A percentile compares a stretch with the other conserved stretches of the same genome.
These are phyloP conservation scores for Sporothrix globosa DNA, from an alignment of 2,329 filamentous ascomycete genomes.

Conservation along the genomic window DNA sequence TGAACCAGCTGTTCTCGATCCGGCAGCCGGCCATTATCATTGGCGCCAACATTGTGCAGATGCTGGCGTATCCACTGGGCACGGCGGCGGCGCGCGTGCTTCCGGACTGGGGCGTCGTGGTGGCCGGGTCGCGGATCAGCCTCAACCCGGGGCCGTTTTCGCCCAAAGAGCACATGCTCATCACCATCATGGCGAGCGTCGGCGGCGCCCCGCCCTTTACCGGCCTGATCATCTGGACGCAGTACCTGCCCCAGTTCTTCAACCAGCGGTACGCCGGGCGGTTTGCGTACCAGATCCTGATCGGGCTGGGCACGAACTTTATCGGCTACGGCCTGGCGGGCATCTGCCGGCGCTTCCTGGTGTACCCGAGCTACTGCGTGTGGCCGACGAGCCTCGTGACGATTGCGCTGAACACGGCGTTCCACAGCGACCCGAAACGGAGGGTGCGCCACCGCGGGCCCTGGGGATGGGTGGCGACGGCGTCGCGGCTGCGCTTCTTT, in stretches of 20 bases:
- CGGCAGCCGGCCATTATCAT: slow-evolving; percentile 1
- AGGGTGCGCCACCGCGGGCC: neutral
- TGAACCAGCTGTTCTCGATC: slow-evolving; percentile 10
- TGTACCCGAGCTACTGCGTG: slow-evolving; percentile 56
- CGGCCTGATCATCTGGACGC: neutral
- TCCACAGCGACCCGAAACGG: slow-evolving; percentile 45
- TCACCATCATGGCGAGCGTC: slow-evolving; percentile 5
- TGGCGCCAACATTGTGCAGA: neutral
- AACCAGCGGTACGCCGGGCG: slow-evolving; percentile 2
- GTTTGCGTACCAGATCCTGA: slow-evolving; percentile 31
- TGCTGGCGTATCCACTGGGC: slow-evolving; percentile 3
- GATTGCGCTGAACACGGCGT: slow-evolving; percentile 52
- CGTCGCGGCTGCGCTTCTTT: slow-evolving; percentile 5
- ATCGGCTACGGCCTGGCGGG: slow-evolving; percentile 61
- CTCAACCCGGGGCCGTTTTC: slow-evolving; percentile 4
- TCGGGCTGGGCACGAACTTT: slow-evolving; percentile 56
- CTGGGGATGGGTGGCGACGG: neutral
- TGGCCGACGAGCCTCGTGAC: slow-evolving; percentile 55
- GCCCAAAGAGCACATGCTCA: slow-evolving; percentile 5
- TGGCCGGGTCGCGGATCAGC: neutral
- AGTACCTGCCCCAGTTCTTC: slow-evolving; percentile 13
- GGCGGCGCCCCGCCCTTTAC: neutral
- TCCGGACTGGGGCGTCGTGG: neutral
- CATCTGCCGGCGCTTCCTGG: slow-evolving; percentile 53
- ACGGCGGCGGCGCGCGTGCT: neutral